Percentiles rank a stretch among this genome's conserved stretches.
These are phyloP conservation scores for Petunia axillaris DNA, from an alignment of 257 asterid genomes.

Conservation along the genomic window DNA sequence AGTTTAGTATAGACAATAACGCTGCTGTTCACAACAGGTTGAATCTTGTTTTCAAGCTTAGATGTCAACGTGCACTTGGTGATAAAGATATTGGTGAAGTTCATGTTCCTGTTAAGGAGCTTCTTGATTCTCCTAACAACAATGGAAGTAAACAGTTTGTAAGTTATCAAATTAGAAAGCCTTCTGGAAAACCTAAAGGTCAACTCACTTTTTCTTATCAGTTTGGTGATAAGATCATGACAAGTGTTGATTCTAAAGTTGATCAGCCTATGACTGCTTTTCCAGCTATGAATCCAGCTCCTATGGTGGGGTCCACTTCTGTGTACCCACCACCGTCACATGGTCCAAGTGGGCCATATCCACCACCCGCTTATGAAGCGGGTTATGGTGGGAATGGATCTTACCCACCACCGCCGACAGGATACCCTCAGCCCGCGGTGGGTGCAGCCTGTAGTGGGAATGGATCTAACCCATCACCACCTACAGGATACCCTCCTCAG, in stretches of 20 bases:
- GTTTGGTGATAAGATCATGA: slow-evolving; percentile 46
- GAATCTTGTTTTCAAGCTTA: slow-evolving; percentile 51
- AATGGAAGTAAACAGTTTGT: slow-evolving; percentile 49
- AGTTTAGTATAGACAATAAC: slow-evolving; percentile 62
- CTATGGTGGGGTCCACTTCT: slow-evolving; percentile 51
- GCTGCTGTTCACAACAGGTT: slow-evolving; percentile 63
- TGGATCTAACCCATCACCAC: no score
- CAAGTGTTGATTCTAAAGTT: slow-evolving; percentile 30
- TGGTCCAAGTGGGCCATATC: slow-evolving; percentile 32
- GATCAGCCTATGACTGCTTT: slow-evolving; percentile 48
- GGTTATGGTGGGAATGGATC: background rate
- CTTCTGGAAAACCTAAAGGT: slow-evolving; percentile 78
- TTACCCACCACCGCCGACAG: slow-evolving; percentile 16
- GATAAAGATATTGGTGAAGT: slow-evolving; percentile 73
- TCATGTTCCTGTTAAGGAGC: slow-evolving; percentile 65
- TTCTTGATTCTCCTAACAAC: slow-evolving; percentile 46
- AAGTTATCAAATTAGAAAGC: slow-evolving; percentile 80
- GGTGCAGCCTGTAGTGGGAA: background rate
- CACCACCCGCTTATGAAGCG: slow-evolving; percentile 35
- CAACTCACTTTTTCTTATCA: slow-evolving; percentile 63
- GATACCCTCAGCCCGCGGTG: slow-evolving; percentile 23
- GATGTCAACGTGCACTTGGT: slow-evolving; percentile 61
- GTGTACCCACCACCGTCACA: slow-evolving; percentile 36
- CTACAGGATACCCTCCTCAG: no score
- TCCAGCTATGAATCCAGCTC: slow-evolving; percentile 34